Percentiles rank a stretch among this genome's conserved stretches.
These are phyloP conservation scores for Lenwebbia sp. DNA, from an alignment of 345 rosid species.

Conservation along the genomic window DNA sequence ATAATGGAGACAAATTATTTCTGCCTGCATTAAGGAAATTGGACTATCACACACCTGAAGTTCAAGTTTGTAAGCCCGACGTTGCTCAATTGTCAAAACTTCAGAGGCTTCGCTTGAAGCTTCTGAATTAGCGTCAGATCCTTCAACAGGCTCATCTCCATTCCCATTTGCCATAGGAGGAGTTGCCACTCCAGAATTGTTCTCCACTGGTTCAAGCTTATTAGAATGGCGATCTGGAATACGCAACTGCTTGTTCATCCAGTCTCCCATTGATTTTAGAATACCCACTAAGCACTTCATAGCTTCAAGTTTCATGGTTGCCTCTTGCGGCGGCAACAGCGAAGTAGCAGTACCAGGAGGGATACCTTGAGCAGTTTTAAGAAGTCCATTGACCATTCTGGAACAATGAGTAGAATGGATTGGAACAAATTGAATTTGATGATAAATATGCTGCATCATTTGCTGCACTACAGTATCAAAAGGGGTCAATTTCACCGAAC, in stretches of 20 bases:
- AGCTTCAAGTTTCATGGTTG: conserved; percentile 89
- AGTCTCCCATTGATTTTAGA: conserved; percentile 95
- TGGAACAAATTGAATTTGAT: background rate
- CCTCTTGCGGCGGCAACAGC: conserved; percentile 89
- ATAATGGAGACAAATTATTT: background rate
- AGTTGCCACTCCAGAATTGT: conserved; percentile 50
- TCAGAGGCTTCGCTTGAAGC: conserved; percentile 75
- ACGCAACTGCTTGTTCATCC: conserved; percentile 93
- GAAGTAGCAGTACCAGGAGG: conserved; percentile 79
- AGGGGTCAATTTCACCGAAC: background rate
- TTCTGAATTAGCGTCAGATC: conserved; percentile 88
- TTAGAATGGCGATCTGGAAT: conserved; percentile 80
- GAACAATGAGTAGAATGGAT: conserved; percentile 6
- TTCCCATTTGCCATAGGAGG: conserved; percentile 67
- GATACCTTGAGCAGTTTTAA: conserved; percentile 98
- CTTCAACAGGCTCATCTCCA: conserved; percentile 71
- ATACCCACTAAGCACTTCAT: conserved; percentile 93
- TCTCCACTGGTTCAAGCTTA: conserved; percentile 59
- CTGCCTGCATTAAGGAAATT: background rate
- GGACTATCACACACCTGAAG: conserved; percentile 54
- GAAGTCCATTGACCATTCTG: conserved; percentile 99
- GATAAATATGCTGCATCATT: background rate
- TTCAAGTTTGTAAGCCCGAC: conserved; percentile 99
- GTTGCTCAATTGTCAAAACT: conserved; percentile 86
- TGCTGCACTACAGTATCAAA: background rate